Evolutionary conservation across 768 basidiomycete species (phyloP).

Genomic region (Podaxis pistillaris): DNA sequence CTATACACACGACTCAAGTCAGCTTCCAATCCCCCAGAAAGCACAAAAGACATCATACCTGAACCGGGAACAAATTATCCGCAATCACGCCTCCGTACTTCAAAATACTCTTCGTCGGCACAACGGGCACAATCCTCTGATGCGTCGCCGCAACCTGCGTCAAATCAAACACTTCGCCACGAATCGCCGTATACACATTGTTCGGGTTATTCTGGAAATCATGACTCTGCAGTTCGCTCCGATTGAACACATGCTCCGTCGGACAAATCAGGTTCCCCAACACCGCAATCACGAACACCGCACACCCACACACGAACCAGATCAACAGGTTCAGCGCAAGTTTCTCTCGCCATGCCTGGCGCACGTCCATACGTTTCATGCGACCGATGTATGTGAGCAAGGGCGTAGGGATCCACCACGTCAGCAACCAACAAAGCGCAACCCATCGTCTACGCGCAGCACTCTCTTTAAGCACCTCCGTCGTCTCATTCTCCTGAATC

Average conservation of each 20-base stretch:
- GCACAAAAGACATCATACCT: slow-evolving; percentile 45
- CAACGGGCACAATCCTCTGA: slow-evolving; percentile 63
- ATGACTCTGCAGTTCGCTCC: slow-evolving; percentile 72
- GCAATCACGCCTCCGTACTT: slow-evolving; percentile 81
- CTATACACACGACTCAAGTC: slow-evolving; percentile 32
- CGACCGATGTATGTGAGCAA: slow-evolving; percentile 71
- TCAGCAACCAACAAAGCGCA: slow-evolving; percentile 80
- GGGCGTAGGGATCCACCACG: slow-evolving; percentile 85
- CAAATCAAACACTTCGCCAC: slow-evolving; percentile 95
- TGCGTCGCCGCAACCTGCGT: slow-evolving; percentile 67
- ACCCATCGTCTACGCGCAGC: slow-evolving; percentile 87
- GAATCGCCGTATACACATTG: slow-evolving; percentile 77
- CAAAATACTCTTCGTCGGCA: slow-evolving; percentile 71
- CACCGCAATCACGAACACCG: slow-evolving; percentile 90
- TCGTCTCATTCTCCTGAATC: slow-evolving; percentile 83
- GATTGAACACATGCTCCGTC: slow-evolving; percentile 86
- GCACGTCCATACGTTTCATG: slow-evolving; percentile 93
- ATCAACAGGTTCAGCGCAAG: slow-evolving; percentile 93
- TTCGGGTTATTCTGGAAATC: slow-evolving; percentile 61
- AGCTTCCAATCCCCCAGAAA: neutral
- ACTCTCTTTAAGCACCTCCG: slow-evolving; percentile 82
- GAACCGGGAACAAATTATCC: slow-evolving; percentile 88
- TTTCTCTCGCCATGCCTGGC: slow-evolving; percentile 98
- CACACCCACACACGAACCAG: slow-evolving; percentile 88
- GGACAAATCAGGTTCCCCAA: slow-evolving; percentile 91